phyloP scores from a whole-genome alignment of 1,139 yeast genomes.

The Pichiaceae sp. region DNA sequence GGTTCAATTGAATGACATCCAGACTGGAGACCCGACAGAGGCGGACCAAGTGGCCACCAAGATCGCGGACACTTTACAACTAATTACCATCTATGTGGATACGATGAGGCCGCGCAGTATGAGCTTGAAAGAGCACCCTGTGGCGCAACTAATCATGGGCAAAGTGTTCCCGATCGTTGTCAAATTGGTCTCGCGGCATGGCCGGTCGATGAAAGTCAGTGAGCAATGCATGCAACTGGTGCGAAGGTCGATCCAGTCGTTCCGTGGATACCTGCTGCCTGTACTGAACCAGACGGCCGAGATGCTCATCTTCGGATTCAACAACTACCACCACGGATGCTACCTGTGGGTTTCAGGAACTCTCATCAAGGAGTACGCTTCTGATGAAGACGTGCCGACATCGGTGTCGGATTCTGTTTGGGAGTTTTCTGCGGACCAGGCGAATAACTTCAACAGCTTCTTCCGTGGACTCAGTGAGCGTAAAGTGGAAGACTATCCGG shows the following conservation, averaged over 20 bases:
- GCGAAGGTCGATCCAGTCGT: conserved; percentile 60
- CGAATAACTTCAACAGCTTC: conserved; percentile 32
- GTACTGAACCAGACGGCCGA: conserved; percentile 59
- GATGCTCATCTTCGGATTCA: conserved; percentile 60
- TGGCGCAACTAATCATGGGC: conserved; percentile 48
- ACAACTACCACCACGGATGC: conserved; percentile 65
- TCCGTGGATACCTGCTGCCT: conserved; percentile 53
- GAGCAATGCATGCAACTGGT: conserved; percentile 69
- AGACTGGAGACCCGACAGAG: conserved; percentile 12
- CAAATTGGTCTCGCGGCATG: conserved; percentile 42
- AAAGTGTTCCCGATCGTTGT: conserved; percentile 51
- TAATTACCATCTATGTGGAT: conserved; percentile 62
- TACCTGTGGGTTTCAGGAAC: conserved; percentile 89
- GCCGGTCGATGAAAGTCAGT: conserved; percentile 50
- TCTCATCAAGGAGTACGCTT: conserved; percentile 59
- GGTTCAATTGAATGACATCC: conserved; percentile 16
- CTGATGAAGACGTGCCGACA: conserved; percentile 17
- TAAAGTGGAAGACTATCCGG: conserved; percentile 44
- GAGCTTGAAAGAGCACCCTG: conserved; percentile 34
- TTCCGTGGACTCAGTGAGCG: conserved; percentile 18
- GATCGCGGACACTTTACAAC: conserved; percentile 72
- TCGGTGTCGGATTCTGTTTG: conserved; percentile 34
- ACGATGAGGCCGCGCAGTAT: conserved; percentile 39
- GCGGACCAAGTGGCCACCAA: conserved; percentile 31
- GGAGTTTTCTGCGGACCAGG: conserved; percentile 42